Conservation (phyloP, 371 early-diverging fungal genomes). For the Rhizopus sp. region DNA sequence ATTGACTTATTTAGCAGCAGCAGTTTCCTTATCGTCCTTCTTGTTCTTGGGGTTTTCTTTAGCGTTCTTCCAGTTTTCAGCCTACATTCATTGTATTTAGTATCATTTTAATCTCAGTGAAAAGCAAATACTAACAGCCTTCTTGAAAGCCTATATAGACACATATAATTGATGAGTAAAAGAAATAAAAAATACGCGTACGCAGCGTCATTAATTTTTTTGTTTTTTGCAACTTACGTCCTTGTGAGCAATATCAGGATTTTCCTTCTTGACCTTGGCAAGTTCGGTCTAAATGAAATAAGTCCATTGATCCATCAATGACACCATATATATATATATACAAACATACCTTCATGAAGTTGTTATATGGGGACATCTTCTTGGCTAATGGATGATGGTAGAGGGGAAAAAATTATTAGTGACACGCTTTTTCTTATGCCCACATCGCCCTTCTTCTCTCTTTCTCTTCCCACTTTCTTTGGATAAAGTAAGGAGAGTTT, state of each 20-base stretch:
- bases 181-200: constrained; percentile 4
- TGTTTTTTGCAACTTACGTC: constrained; percentile 37
- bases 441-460: too few relatives aligned
- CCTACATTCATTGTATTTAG: constrained; percentile 28
- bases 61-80: constrained; percentile 45
- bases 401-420: background rate
- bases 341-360: constrained; percentile 62
- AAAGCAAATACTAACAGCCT: constrained; percentile 36
- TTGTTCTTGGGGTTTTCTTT: constrained; percentile 52
- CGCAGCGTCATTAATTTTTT: background rate
- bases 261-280: constrained; percentile 60
- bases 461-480: background rate
- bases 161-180: background rate
- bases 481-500: background rate
- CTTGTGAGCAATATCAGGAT: constrained; percentile 63
- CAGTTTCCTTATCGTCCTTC: constrained; percentile 19
- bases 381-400: constrained; percentile 7
- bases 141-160: constrained; percentile 48
- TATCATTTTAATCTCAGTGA: constrained; percentile 1
- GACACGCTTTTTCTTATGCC: constrained; percentile 10
- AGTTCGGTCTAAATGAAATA: constrained; percentile 52
- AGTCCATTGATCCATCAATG: background rate
- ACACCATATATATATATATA: background rate
- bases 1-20: constrained; percentile 5
- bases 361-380: constrained; percentile 68